These are phyloP conservation scores for Fusarium marasasianum DNA, from an alignment of 2,329 filamentous ascomycete genomes.

Conservation along the genomic window DNA sequence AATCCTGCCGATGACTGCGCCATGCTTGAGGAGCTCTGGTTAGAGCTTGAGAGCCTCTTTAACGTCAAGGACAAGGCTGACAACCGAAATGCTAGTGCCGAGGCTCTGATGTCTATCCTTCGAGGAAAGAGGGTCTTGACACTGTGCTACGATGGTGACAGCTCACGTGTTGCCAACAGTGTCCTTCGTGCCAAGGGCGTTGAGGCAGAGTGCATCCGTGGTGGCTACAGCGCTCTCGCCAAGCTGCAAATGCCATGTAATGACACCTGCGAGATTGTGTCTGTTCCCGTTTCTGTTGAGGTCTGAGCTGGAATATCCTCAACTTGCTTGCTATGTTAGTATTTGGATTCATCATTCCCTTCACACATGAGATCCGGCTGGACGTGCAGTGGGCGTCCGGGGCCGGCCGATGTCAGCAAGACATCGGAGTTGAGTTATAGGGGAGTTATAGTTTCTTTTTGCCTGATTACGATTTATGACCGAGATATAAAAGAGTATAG, in stretches of 20 bases:
- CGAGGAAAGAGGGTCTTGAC: slow-evolving; percentile 54
- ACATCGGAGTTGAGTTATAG: background rate
- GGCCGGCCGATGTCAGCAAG: background rate
- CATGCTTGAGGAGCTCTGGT: slow-evolving; percentile 59
- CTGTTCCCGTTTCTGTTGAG: slow-evolving; percentile 36
- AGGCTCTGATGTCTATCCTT: slow-evolving; percentile 44
- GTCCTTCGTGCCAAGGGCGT: slow-evolving; percentile 61
- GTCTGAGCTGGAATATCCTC: slow-evolving; percentile 12
- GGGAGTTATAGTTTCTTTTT: slow-evolving; percentile 3
- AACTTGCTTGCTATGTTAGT: background rate
- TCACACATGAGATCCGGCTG: background rate
- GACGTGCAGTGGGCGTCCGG: slow-evolving; percentile 43
- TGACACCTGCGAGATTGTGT: slow-evolving; percentile 37
- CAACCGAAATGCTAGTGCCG: slow-evolving; percentile 41
- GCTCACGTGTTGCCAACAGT: slow-evolving; percentile 63
- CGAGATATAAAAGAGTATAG: background rate
- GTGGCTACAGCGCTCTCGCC: slow-evolving; percentile 48
- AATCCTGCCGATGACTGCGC: slow-evolving; percentile 58
- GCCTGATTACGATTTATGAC: slow-evolving; percentile 17
- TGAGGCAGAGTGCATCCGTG: slow-evolving; percentile 56
- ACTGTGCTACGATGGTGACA: slow-evolving; percentile 64
- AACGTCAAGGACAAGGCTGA: slow-evolving; percentile 43
- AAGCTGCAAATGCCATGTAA: slow-evolving; percentile 42
- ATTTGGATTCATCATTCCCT: background rate
- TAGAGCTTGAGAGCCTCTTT: slow-evolving; percentile 58